Evolutionary conservation across 352 stramenopile genomes (phyloP).

Genomic region (Globisporangium cylindrosporum): DNA sequence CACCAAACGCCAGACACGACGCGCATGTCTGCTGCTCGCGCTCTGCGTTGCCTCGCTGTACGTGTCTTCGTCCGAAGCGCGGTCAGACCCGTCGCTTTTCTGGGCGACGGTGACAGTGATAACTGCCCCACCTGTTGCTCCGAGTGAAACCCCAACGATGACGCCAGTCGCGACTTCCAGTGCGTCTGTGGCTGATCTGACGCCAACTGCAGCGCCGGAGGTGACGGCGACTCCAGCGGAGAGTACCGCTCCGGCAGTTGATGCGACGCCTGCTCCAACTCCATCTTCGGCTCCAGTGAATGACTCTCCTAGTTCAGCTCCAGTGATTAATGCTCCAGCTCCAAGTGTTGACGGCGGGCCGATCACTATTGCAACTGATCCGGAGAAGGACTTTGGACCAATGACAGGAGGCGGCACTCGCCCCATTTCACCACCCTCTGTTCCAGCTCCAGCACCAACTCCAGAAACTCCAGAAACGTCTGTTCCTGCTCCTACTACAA

Average conservation of each 20-base stretch:
- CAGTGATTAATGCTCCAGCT: not conserved
- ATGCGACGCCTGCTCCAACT: not conserved
- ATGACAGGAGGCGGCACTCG: not conserved
- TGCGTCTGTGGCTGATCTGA: not conserved
- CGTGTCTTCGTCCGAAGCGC: not conserved
- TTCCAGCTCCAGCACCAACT: not conserved
- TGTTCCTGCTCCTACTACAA: not conserved
- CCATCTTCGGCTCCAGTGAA: not conserved
- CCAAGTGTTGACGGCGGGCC: not conserved
- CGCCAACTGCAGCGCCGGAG: not conserved
- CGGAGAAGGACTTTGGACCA: not conserved
- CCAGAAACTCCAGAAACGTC: not conserved
- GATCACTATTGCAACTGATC: not conserved
- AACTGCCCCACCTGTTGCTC: not conserved
- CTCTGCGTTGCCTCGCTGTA: not conserved
- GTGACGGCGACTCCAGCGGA: not conserved
- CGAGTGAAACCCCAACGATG: not conserved
- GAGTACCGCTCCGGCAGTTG: not conserved
- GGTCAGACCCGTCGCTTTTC: slow-evolving; percentile 9
- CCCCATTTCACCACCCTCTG: not conserved
- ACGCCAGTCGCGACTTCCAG: not conserved
- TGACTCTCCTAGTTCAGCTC: not conserved
- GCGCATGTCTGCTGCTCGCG: not conserved
- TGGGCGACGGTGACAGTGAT: slow-evolving; percentile 6
- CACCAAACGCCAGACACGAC: not conserved